Percentiles rank a stretch among this genome's conserved stretches.
phyloP scores from a whole-genome alignment of 73 alveolate genomes.

The Paramecium bursaria region DNA sequence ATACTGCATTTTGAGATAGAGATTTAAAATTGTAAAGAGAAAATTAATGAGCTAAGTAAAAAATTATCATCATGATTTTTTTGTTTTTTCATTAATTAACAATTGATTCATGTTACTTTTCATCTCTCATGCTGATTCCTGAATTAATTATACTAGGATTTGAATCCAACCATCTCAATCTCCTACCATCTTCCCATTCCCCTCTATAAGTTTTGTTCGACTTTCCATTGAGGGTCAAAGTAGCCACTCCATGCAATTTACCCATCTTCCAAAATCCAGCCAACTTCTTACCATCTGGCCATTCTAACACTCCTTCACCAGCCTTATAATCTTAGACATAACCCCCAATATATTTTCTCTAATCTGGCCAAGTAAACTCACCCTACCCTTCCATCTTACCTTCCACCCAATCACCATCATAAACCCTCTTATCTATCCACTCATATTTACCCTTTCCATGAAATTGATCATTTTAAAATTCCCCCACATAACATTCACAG shows the following conservation, averaged over 20 bases:
- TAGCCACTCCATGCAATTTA: conserved; percentile 66
- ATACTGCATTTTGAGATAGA: conserved; percentile 67
- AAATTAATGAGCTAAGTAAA: conserved; percentile 26
- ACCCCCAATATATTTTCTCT: conserved; percentile 63
- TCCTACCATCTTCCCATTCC: conserved; percentile 76
- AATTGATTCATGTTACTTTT: no score
- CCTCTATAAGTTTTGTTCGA: conserved; percentile 40
- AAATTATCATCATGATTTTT: no score
- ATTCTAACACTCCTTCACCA: conserved; percentile 69
- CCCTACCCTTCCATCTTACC: conserved; percentile 94
- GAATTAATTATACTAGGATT: no score
- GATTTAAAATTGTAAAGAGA: conserved; percentile 1
- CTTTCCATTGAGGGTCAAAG: conserved; percentile 33
- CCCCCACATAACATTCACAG: conserved; percentile 59
- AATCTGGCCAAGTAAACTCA: conserved; percentile 47
- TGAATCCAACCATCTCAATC: conserved; percentile 78
- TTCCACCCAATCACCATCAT: conserved; percentile 85
- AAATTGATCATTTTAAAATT: conserved; percentile 60
- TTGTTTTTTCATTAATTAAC: no score
- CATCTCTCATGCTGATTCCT: no score
- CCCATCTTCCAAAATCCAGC: conserved; percentile 65
- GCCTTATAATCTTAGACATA: conserved; percentile 48
- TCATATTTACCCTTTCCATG: conserved; percentile 78
- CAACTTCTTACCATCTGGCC: conserved; percentile 74
- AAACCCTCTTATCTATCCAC: conserved; percentile 86